Percentiles rank a stretch among this genome's conserved stretches.
These are phyloP conservation scores for Plenodomus lindquistii DNA, from an alignment of 2,329 filamentous ascomycete genomes.

Conservation along the genomic window DNA sequence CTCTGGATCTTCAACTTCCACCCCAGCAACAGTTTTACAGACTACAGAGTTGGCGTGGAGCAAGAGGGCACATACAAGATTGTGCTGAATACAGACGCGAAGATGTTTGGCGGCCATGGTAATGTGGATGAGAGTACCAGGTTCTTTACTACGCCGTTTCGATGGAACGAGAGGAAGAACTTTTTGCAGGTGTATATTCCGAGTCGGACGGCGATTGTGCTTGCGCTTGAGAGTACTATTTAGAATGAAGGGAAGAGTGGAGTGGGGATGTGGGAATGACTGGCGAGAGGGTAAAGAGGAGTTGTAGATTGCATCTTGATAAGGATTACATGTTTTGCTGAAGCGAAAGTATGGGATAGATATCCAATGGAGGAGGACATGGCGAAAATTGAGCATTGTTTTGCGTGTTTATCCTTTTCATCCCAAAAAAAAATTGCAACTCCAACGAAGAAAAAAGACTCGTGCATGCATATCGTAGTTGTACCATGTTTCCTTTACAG, in stretches of 20 bases:
- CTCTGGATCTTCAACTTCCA: conserved; percentile 98
- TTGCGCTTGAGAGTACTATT: not conserved
- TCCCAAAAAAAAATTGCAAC: too few species aligned
- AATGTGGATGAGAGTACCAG: conserved; percentile 78
- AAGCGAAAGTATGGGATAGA: too few species aligned
- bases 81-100: conserved; percentile 79
- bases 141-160: conserved; percentile 89
- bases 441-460: too few species aligned
- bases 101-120: conserved; percentile 76
- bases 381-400: too few species aligned
- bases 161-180: conserved; percentile 89
- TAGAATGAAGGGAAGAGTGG: conserved; percentile 14
- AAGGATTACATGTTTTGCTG: too few species aligned
- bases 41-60: conserved; percentile 91
- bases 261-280: not conserved
- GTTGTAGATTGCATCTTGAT: too few species aligned
- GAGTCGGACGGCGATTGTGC: conserved; percentile 76
- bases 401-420: too few species aligned
- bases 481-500: too few species aligned
- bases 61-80: conserved; percentile 82
- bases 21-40: conserved; percentile 78
- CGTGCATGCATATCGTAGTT: too few species aligned
- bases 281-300: not conserved
- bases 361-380: too few species aligned
- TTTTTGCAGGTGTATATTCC: conserved; percentile 93